These are phyloP conservation scores for Suillus paluster DNA, from an alignment of 768 basidiomycete species.

Conservation along the genomic window DNA sequence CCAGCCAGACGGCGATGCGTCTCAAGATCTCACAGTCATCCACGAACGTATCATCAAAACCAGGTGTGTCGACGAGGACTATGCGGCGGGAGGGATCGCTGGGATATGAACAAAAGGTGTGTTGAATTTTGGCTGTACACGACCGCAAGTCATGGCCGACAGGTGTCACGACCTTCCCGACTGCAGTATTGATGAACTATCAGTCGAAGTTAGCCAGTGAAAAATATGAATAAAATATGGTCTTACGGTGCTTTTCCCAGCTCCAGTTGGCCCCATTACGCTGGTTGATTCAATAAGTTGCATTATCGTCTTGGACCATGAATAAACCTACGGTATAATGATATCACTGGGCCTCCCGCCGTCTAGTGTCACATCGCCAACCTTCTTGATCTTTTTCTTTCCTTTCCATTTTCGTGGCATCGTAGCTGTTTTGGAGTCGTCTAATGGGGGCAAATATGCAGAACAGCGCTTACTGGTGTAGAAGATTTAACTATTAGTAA, in stretches of 20 bases:
- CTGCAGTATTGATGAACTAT: conserved; percentile 7
- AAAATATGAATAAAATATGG: too few species aligned
- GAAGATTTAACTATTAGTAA: too few species aligned
- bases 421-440: too few species aligned
- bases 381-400: too few species aligned
- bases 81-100: conserved; percentile 21
- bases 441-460: too few species aligned
- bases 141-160: conserved; percentile 24
- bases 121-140: conserved; percentile 26
- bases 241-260: too few species aligned
- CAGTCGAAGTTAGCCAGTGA: not conserved
- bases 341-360: not conserved
- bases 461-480: too few species aligned
- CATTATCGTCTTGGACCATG: too few species aligned
- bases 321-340: conserved; percentile 4
- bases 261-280: too few species aligned
- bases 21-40: conserved; percentile 30
- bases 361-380: too few species aligned
- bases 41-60: conserved; percentile 28
- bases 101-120: conserved; percentile 20
- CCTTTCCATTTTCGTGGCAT: too few species aligned
- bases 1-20: conserved; percentile 30
- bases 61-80: conserved; percentile 21
- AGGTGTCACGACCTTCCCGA: not conserved
- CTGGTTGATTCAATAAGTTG: too few species aligned